Percentiles rank a stretch among this genome's conserved stretches.
These are phyloP conservation scores for Rubia tinctorum DNA, from an alignment of 305 asterid genomes.

Conservation along the genomic window DNA sequence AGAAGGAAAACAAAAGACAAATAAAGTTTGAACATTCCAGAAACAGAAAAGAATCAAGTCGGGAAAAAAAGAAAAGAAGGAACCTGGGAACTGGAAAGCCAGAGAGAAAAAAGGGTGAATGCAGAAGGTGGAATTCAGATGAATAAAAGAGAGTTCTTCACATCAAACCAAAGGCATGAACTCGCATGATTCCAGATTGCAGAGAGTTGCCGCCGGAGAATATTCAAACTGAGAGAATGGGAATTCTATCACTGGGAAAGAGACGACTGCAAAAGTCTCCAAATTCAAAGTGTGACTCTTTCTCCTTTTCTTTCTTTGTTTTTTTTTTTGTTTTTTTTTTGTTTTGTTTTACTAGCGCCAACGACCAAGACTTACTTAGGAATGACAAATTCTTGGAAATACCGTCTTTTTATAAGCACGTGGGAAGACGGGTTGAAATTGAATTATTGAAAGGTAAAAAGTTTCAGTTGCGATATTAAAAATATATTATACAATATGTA, in stretches of 20 bases:
- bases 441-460: too few species aligned
- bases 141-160: not conserved
- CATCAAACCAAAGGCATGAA: not conserved
- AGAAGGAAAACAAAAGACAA: not conserved
- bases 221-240: not conserved
- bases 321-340: too few species aligned
- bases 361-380: too few species aligned
- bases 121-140: not conserved
- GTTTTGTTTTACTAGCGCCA: too few species aligned
- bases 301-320: too few species aligned
- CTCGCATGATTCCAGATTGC: not conserved
- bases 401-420: too few species aligned
- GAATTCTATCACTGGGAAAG: not conserved
- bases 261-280: conserved; percentile 5
- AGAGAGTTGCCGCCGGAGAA: not conserved
- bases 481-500: too few species aligned
- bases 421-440: rapidly evolving
- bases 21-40: not conserved
- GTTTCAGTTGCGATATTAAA: too few species aligned
- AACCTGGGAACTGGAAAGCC: not conserved
- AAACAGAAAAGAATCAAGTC: not conserved
- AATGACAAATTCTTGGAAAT: too few species aligned
- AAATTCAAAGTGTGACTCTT: not conserved
- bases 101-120: not conserved
- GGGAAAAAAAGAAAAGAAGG: not conserved